Percentiles rank a stretch among this genome's conserved stretches.
Evolutionary conservation across 192 early-diverging fungal species (phyloP).

Genomic region (Umbelopsis sp.): DNA sequence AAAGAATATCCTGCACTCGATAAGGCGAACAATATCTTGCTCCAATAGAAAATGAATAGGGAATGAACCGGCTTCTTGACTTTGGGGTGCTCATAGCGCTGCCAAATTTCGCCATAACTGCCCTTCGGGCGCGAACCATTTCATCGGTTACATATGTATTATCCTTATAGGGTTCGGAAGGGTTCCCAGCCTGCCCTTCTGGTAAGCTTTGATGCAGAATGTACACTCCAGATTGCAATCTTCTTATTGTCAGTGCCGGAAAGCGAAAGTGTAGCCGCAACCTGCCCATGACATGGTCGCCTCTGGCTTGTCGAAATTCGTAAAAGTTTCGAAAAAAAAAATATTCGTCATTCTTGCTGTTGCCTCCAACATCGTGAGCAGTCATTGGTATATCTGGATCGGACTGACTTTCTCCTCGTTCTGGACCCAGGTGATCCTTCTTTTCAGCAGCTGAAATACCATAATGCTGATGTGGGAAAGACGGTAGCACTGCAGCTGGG

Average conservation of each 20-base stretch:
- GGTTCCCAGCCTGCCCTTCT: background rate
- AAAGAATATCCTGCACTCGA: background rate
- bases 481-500: background rate
- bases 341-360: constrained; percentile 1
- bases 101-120: background rate
- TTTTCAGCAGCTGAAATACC: background rate
- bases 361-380: background rate
- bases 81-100: background rate
- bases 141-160: background rate
- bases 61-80: background rate
- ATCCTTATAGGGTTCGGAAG: background rate
- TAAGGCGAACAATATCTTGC: constrained; percentile 9
- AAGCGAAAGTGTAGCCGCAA: constrained; percentile 2
- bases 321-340: constrained; percentile 8
- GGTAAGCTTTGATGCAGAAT: background rate
- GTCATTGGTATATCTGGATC: background rate
- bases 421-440: background rate
- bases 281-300: constrained; percentile 13
- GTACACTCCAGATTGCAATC: background rate
- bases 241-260: background rate
- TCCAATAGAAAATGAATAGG: constrained; percentile 2
- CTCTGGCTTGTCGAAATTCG: constrained; percentile 11
- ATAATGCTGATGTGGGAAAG: background rate
- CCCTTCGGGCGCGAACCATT: background rate
- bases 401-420: background rate